These are phyloP conservation scores for Ustilago nuda DNA, from an alignment of 1,284 basidiomycete genomes.

Conservation along the genomic window DNA sequence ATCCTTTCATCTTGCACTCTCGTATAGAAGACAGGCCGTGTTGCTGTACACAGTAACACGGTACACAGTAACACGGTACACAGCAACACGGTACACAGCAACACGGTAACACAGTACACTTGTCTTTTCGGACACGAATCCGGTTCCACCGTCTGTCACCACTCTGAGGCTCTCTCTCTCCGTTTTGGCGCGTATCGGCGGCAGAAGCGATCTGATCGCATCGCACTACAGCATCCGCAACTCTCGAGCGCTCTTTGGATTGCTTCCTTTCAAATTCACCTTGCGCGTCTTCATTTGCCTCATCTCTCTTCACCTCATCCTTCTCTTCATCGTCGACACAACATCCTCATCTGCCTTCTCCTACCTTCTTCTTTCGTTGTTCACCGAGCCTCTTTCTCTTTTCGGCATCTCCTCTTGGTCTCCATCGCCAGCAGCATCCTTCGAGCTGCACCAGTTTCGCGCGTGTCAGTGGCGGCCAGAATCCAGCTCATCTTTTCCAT, in stretches of 20 bases:
- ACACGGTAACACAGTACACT: no score
- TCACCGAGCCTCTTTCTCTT: neutral
- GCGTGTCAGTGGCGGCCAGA: constrained; percentile 7
- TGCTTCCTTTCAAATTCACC: neutral
- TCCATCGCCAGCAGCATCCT: constrained; percentile 1
- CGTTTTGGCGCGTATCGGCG: constrained; percentile 10
- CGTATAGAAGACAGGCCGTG: no score
- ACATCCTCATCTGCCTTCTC: neutral
- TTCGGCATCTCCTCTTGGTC: neutral
- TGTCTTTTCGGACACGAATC: constrained; percentile 10
- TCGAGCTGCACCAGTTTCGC: constrained; percentile 14
- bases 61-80: no score
- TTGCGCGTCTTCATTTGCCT: neutral
- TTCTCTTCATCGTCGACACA: neutral
- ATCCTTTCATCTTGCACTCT: neutral
- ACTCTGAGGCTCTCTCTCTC: neutral
- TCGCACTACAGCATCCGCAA: neutral
- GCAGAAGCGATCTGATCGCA: constrained; percentile 16
- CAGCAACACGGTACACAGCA: no score
- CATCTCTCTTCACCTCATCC: constrained; percentile 5
- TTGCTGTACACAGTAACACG: no score
- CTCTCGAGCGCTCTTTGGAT: neutral
- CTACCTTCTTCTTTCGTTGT: neutral
- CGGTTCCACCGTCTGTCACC: constrained; percentile 10
- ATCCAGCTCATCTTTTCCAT: neutral